phyloP scores from a whole-genome alignment of 192 early-diverging fungal genomes.

The Umbelopsis vinacea region DNA sequence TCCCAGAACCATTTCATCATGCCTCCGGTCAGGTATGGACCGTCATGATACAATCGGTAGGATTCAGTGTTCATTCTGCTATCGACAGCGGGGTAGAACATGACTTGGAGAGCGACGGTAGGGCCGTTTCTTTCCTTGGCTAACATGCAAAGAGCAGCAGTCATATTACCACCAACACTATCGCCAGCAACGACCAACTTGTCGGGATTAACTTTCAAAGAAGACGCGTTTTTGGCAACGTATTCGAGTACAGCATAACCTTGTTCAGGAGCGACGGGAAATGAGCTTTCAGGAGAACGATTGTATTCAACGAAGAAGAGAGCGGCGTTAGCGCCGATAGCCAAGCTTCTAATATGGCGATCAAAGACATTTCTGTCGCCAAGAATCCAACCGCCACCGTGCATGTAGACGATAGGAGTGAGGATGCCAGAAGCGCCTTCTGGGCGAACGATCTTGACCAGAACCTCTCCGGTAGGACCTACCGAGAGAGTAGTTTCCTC shows the following conservation, averaged over 20 bases:
- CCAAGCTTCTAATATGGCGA: background rate
- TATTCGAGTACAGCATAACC: conserved; percentile 23
- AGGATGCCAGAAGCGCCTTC: background rate
- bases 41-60: background rate
- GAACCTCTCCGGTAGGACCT: conserved; percentile 4
- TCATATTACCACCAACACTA: conserved; percentile 29
- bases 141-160: conserved; percentile 1
- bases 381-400: conserved; percentile 8
- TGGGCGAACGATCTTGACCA: background rate
- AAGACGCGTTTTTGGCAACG: conserved; percentile 7
- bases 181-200: conserved; percentile 31
- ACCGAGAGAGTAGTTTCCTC: background rate
- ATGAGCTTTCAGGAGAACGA: conserved; percentile 16
- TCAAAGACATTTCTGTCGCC: conserved; percentile 8
- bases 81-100: conserved; percentile 20
- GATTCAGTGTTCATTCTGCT: conserved; percentile 17
- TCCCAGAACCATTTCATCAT: conserved; percentile 29
- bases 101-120: conserved; percentile 8
- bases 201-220: conserved; percentile 24
- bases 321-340: background rate
- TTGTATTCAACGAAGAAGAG: conserved; percentile 27
- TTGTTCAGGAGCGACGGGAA: conserved; percentile 21
- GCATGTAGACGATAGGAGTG: conserved; percentile 7
- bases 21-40: background rate
- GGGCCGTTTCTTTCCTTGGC: conserved; percentile 9